These are phyloP conservation scores for Aeschynomene evenia DNA, from an alignment of 306 rosid species.

Conservation along the genomic window DNA sequence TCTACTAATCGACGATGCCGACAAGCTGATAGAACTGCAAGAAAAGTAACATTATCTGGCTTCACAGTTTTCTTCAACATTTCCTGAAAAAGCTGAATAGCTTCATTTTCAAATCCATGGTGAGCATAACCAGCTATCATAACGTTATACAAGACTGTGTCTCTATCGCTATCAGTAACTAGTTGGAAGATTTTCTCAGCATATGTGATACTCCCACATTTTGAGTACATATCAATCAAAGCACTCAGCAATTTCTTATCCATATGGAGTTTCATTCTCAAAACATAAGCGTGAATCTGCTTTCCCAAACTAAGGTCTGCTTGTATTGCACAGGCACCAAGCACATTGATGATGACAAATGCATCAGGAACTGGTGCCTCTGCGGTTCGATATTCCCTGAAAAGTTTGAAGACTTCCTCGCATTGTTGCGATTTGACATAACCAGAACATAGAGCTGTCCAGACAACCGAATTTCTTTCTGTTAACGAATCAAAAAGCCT, in stretches of 20 bases:
- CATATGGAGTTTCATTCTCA: conserved; percentile 46
- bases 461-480: conserved; percentile 53
- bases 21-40: conserved; percentile 78
- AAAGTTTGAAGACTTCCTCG: conserved; percentile 58
- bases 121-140: conserved; percentile 82
- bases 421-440: conserved; percentile 63
- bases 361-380: conserved; percentile 49
- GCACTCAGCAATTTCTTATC: conserved; percentile 59
- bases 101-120: conserved; percentile 62
- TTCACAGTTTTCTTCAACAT: conserved; percentile 48
- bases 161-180: conserved; percentile 44
- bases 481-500: conserved; percentile 57
- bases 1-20: conserved; percentile 62
- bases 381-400: conserved; percentile 43
- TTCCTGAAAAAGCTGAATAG: conserved; percentile 56
- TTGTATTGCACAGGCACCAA: conserved; percentile 68
- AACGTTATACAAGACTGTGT: conserved; percentile 58
- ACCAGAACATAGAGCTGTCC: conserved; percentile 75
- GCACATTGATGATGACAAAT: conserved; percentile 49
- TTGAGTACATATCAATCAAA: conserved; percentile 82
- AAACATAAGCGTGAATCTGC: conserved; percentile 64
- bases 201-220: conserved; percentile 60
- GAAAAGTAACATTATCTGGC: conserved; percentile 68
- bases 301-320: conserved; percentile 67
- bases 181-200: conserved; percentile 51